Conservation (phyloP, 192 early-diverging fungal genomes). For the Podila verticillata region DNA sequence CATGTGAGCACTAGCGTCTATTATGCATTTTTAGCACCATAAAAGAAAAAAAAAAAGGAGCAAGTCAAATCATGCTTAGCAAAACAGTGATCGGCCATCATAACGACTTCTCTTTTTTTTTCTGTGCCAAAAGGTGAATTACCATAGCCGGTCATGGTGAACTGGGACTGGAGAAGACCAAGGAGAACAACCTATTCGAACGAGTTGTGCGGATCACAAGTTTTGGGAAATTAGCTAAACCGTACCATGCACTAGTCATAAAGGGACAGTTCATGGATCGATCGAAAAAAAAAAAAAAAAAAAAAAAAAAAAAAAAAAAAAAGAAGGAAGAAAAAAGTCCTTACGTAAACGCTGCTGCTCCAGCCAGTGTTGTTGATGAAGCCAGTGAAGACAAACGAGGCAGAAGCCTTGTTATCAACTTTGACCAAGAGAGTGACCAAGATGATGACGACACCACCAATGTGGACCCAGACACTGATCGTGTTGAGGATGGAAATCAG, state of each 20-base stretch:
- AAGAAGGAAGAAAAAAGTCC: background rate
- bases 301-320: background rate
- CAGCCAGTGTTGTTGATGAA: conserved; percentile 62
- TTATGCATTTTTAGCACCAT: background rate
- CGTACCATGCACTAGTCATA: background rate
- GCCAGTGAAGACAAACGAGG: conserved; percentile 55
- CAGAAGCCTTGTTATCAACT: conserved; percentile 46
- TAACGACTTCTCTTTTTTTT: no score
- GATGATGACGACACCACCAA: conserved; percentile 57
- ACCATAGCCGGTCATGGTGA: conserved; percentile 54
- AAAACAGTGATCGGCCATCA: background rate
- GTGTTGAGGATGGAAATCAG: conserved; percentile 51
- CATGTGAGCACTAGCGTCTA: conserved; percentile 56
- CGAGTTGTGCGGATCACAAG: background rate
- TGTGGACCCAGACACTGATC: conserved; percentile 47
- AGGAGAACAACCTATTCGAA: conserved; percentile 50
- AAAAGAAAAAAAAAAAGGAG: background rate
- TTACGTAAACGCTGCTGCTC: conserved; percentile 44
- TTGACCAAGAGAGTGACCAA: conserved; percentile 53
- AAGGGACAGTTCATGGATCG: background rate
- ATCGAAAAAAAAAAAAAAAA: background rate
- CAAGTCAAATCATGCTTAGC: background rate
- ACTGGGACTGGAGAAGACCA: conserved; percentile 60
- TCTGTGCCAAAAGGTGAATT: background rate
- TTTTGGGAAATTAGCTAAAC: background rate